Evolutionary conservation across 139 green algal genomes (phyloP).

Genomic region (Pleodorina starrii): DNA sequence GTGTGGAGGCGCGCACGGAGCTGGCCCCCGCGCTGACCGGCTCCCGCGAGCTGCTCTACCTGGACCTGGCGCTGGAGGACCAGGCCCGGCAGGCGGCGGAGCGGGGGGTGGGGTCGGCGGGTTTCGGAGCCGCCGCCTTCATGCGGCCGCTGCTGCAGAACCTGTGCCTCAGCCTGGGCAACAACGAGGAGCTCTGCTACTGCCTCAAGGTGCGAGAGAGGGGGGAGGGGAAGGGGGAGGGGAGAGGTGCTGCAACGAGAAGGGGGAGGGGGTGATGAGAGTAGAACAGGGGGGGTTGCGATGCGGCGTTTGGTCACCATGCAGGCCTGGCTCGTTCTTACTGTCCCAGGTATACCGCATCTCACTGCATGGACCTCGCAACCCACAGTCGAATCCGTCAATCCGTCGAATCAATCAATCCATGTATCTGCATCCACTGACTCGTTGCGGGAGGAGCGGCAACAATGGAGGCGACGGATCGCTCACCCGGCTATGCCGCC

Average conservation of each 20-base stretch:
- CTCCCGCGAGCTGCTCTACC: constrained; percentile 94
- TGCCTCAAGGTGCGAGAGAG: constrained; percentile 84
- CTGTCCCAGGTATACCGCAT: too few species aligned
- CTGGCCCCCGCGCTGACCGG: constrained; percentile 72
- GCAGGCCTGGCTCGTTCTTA: too few species aligned
- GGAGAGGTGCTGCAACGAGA: neutral
- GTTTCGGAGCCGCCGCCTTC: constrained; percentile 83
- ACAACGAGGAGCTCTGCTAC: constrained; percentile 98
- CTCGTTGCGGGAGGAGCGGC: too few species aligned
- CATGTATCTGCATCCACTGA: too few species aligned
- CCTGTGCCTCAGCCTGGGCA: constrained; percentile 89
- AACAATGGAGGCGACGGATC: too few species aligned
- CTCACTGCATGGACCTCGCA: too few species aligned
- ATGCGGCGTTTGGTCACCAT: too few species aligned
- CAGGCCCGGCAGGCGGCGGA: constrained; percentile 78
- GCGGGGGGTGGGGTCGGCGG: constrained; percentile 64
- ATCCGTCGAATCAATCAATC: too few species aligned
- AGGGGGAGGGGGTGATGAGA: neutral
- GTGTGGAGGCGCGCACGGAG: constrained; percentile 93
- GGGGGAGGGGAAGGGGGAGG: neutral
- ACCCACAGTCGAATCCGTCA: too few species aligned
- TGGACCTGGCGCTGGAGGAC: constrained; percentile 97
- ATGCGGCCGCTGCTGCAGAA: constrained; percentile 97
- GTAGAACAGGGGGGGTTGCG: neutral
- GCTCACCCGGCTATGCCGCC: too few species aligned